Evolutionary conservation across 257 asterid genomes (phyloP).

Genomic region (Leptodermis oblonga): DNA sequence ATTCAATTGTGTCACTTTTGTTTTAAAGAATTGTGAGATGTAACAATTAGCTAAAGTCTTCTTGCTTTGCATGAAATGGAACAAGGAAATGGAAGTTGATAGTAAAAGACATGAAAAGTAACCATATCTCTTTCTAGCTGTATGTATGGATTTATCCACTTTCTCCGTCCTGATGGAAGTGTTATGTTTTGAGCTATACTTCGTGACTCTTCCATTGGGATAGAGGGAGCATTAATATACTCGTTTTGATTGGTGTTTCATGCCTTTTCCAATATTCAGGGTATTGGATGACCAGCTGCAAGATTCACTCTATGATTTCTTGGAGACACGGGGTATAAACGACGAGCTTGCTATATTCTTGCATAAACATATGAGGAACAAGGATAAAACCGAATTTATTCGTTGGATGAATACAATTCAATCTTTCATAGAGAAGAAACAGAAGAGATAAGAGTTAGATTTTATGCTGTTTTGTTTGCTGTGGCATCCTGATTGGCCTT

Average conservation of each 20-base stretch:
- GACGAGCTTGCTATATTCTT: conserved; percentile 65
- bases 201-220: no score
- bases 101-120: neutral
- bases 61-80: neutral
- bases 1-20: neutral
- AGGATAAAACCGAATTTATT: conserved; percentile 72
- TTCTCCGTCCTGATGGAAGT: no score
- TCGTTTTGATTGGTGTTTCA: conserved; percentile 7
- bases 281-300: conserved; percentile 79
- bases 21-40: neutral
- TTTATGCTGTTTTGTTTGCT: neutral
- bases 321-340: conserved; percentile 72
- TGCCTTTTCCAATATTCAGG: conserved; percentile 39
- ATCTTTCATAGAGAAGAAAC: conserved; percentile 51
- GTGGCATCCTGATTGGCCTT: conserved; percentile 11
- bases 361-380: conserved; percentile 61
- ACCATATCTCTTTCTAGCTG: neutral
- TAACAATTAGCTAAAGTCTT: neutral
- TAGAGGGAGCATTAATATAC: no score
- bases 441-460: conserved; percentile 12
- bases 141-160: neutral
- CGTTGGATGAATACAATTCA: conserved; percentile 69
- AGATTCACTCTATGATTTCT: conserved; percentile 64
- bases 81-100: neutral
- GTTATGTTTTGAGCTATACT: neutral